These are phyloP conservation scores for Dipodascus geniculatus DNA, from an alignment of 805 yeast species.

Conservation along the genomic window DNA sequence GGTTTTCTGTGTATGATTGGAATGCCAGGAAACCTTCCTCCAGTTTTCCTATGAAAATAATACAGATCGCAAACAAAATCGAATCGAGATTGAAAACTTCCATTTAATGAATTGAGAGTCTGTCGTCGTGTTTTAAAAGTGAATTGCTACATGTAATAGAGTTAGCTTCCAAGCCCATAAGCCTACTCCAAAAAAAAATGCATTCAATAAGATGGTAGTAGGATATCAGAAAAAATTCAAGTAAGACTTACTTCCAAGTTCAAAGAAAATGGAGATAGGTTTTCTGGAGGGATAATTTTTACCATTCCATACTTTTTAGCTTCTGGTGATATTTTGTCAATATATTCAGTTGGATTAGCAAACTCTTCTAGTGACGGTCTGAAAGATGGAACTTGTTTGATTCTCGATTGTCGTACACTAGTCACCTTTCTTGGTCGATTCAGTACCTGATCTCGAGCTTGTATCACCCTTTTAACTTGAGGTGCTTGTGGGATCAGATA, in stretches of 20 bases:
- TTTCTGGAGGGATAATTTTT: constrained; percentile 47
- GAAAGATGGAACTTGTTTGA: not conserved
- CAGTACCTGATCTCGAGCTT: not conserved
- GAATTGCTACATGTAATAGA: constrained; percentile 7
- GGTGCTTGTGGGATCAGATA: not conserved
- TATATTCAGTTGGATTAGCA: not conserved
- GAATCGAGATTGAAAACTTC: constrained; percentile 33
- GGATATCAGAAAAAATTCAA: not conserved
- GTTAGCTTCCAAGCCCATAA: not conserved
- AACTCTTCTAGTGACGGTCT: not conserved
- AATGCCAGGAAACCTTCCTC: constrained; percentile 29
- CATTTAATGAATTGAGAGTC: constrained; percentile 32
- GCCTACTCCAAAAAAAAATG: not conserved
- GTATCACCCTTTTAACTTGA: not conserved
- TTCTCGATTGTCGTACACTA: not conserved
- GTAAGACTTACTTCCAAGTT: constrained; percentile 33
- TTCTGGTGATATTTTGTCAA: not conserved
- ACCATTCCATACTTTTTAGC: constrained; percentile 45
- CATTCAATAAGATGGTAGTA: too few species aligned
- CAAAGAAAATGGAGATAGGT: constrained; percentile 29
- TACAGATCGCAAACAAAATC: constrained; percentile 38
- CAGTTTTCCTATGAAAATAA: constrained; percentile 29
- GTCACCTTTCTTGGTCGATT: not conserved
- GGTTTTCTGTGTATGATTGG: constrained; percentile 60
- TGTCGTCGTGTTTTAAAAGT: constrained; percentile 43